Base-by-base conservation (phyloP, 108 stramenopile genomes). In the Schizochytrium sp. region DNA sequence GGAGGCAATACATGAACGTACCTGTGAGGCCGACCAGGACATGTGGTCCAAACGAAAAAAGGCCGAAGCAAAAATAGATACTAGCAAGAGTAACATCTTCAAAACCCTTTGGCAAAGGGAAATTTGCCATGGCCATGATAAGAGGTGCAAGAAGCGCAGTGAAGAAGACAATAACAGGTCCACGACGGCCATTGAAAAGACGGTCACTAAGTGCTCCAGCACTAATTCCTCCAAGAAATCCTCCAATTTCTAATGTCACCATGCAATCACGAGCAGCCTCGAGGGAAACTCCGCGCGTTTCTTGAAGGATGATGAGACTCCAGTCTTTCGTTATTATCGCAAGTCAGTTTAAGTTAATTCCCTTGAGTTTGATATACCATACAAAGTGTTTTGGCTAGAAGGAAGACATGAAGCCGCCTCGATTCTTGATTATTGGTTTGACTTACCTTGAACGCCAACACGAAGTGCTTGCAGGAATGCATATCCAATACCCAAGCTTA, bases 11-110 rank as follows among this genome's bases (percentile, higher is more conserved):
- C 28, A 28, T 28, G 28, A 56, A 83, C 76, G 76, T 83, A 83
- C 76, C 76, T 10, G 76, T 83, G 47, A 83, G 76, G 10, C 76
- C 76, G 47, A 83, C 76, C 10, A 83, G 76, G 50, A 83, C 55
- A 28, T 83, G 76, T 12, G 76, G 76, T 7, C 76, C 76, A 83
- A 83, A 83, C 47, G 76, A 83, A 8, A 83, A 83, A 53, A 83
- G 55, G 0, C 76, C 76, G 55, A 83, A 83, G 17, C 28, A 10
- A 83, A 83, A 83, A 40, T 83, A 83, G 1, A 83, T 47, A 10
- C 47, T 3, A 40, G 76, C 50, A 8, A 83, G 53, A 28, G n/a
- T 38, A 13, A 83, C 10, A 2, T 0, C 1, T 53, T 83, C 15
- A 56, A 83, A 5, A 53, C 28, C 3, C 0, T 83, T 55, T 46